phyloP scores from a whole-genome alignment of 805 yeast species.

The Candida broadrunensis region DNA sequence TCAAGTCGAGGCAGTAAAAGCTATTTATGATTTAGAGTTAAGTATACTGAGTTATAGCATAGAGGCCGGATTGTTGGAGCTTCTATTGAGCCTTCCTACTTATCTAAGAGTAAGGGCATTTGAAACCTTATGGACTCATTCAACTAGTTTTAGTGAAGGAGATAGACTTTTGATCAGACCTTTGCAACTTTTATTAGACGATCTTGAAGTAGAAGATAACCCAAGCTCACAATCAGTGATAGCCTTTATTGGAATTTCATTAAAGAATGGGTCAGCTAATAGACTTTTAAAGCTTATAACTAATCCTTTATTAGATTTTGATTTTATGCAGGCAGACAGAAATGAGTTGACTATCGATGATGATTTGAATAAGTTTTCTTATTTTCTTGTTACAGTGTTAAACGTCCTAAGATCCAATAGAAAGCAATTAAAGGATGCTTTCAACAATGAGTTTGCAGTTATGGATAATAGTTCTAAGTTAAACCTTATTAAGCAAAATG shows the following conservation, averaged over 20 bases:
- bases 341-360: conserved; percentile 38
- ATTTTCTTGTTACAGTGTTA: conserved; percentile 53
- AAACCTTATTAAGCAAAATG: conserved; percentile 37
- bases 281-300: conserved; percentile 59
- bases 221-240: conserved; percentile 42
- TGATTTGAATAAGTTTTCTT: conserved; percentile 63
- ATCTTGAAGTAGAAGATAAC: conserved; percentile 35
- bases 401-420: conserved; percentile 50
- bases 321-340: conserved; percentile 29
- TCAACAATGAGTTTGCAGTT: conserved; percentile 58
- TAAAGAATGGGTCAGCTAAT: conserved; percentile 52
- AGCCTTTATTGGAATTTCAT: conserved; percentile 46
- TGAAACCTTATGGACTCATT: conserved; percentile 71
- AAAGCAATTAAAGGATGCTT: conserved; percentile 41
- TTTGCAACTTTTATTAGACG: conserved; percentile 65
- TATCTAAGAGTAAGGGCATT: conserved; percentile 50
- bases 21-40: conserved; percentile 60
- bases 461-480: conserved; percentile 45
- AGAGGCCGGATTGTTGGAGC: conserved; percentile 69
- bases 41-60: conserved; percentile 51
- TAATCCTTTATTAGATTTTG: conserved; percentile 46
- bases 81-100: conserved; percentile 40
- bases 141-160: conserved; percentile 47
- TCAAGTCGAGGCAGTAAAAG: conserved; percentile 70
- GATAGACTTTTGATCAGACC: conserved; percentile 59